Evolutionary conservation across 1,139 yeast species (phyloP).

Genomic region (Pichia sp.): DNA sequence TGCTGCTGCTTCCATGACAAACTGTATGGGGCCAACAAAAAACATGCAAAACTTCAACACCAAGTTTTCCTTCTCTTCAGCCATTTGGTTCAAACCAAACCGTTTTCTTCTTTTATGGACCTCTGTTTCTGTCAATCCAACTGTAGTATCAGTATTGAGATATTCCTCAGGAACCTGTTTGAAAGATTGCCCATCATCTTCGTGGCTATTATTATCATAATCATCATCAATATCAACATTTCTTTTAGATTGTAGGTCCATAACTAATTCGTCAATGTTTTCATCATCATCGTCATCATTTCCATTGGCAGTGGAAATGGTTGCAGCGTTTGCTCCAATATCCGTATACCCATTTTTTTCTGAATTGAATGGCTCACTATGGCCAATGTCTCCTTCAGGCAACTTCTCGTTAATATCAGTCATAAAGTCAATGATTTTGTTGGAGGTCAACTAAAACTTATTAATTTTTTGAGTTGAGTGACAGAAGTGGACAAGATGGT

Average conservation of each 20-base stretch:
- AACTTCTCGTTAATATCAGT: background rate
- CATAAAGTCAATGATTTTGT: too few relatives aligned
- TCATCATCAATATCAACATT: background rate
- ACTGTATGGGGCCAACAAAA: conserved; percentile 97
- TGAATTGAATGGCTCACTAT: background rate
- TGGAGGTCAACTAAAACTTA: too few relatives aligned
- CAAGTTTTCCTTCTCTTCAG: conserved; percentile 84
- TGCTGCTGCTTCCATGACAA: conserved; percentile 99
- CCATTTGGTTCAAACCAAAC: conserved; percentile 91
- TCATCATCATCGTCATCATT: conserved; percentile 22
- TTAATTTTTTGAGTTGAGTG: too few relatives aligned
- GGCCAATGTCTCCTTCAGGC: background rate
- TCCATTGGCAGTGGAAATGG: background rate
- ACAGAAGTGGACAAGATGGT: too few relatives aligned
- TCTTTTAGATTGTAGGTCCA: conserved; percentile 43
- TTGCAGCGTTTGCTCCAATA: background rate
- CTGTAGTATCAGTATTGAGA: conserved; percentile 76
- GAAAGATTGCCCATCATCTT: conserved; percentile 45
- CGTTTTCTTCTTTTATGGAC: conserved; percentile 84
- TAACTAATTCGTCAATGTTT: conserved; percentile 73
- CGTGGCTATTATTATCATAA: conserved; percentile 40
- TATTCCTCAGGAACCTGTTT: conserved; percentile 84
- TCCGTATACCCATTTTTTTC: background rate
- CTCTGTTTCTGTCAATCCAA: conserved; percentile 78
- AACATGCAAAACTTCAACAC: conserved; percentile 81